A percentile compares a stretch with the other conserved stretches of the same genome.
Evolutionary conservation across 345 rosid species (phyloP).

Genomic region (Laguncularia racemosa): DNA sequence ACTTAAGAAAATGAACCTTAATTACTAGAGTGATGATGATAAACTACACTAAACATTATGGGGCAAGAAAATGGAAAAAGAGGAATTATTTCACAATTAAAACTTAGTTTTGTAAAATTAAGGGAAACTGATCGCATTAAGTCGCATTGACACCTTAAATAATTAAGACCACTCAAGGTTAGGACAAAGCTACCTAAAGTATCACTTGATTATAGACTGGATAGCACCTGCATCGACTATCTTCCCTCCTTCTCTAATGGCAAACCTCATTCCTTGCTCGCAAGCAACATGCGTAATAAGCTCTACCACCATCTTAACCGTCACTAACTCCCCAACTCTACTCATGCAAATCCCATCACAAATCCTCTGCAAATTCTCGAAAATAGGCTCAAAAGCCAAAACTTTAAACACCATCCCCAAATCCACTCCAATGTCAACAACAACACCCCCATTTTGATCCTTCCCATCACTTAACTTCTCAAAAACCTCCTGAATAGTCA

Average conservation of each 20-base stretch:
- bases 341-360: no score
- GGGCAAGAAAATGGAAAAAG: background rate
- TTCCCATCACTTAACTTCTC: no score
- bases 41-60: background rate
- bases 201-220: slow-evolving; percentile 61
- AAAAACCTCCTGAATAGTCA: no score
- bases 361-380: no score
- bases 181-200: background rate
- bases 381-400: no score
- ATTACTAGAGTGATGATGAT: no score
- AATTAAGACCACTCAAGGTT: slow-evolving; percentile 14
- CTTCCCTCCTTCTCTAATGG: slow-evolving; percentile 94
- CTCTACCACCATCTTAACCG: slow-evolving; percentile 88
- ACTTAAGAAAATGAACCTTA: no score
- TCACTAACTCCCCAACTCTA: no score
- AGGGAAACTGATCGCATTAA: background rate
- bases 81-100: background rate
- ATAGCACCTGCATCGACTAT: slow-evolving; percentile 96
- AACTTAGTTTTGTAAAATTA: background rate
- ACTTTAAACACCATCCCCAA: no score
- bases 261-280: slow-evolving; percentile 95
- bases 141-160: slow-evolving; percentile 2
- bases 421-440: no score
- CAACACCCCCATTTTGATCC: no score
- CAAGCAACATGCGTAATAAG: slow-evolving; percentile 89